phyloP scores from a whole-genome alignment of 768 basidiomycete species.

The Leccinellum rugosiceps region DNA sequence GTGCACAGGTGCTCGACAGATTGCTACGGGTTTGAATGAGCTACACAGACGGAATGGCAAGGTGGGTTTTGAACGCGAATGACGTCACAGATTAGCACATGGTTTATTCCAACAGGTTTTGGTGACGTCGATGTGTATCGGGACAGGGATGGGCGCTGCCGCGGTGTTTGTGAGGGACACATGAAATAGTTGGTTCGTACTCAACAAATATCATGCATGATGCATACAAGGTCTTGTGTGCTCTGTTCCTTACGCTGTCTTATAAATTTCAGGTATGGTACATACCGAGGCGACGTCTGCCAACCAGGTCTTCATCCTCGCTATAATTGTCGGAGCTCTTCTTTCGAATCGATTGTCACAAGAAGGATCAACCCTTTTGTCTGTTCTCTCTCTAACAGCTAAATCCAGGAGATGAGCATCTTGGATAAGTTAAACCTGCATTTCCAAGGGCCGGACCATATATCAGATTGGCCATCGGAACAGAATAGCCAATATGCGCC shows the following conservation, averaged over 20 bases:
- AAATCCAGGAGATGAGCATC: background rate
- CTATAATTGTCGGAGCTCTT: background rate
- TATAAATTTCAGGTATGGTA: background rate
- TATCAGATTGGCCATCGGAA: background rate
- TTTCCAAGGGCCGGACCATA: too few relatives aligned
- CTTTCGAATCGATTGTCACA: background rate
- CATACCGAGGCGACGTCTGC: background rate
- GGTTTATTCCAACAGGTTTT: constrained; percentile 50
- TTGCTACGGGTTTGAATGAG: constrained; percentile 80
- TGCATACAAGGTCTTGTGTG: background rate
- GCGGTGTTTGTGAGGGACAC: constrained; percentile 63
- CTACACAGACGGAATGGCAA: constrained; percentile 66
- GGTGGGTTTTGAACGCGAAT: constrained; percentile 33
- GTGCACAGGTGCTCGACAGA: constrained; percentile 80
- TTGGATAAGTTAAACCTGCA: background rate
- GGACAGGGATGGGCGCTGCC: constrained; percentile 91
- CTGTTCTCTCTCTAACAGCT: background rate
- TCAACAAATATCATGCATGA: background rate
- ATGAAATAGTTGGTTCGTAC: background rate
- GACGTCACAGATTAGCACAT: background rate
- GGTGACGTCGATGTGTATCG: constrained; percentile 88
- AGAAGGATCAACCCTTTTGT: background rate
- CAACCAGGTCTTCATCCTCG: background rate
- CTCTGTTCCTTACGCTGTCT: background rate
- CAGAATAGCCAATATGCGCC: background rate